A percentile compares a stretch with the other conserved stretches of the same genome.
These are phyloP conservation scores for Oryza nivara DNA, from an alignment of 176 grass and related monocot genomes.

Conservation along the genomic window DNA sequence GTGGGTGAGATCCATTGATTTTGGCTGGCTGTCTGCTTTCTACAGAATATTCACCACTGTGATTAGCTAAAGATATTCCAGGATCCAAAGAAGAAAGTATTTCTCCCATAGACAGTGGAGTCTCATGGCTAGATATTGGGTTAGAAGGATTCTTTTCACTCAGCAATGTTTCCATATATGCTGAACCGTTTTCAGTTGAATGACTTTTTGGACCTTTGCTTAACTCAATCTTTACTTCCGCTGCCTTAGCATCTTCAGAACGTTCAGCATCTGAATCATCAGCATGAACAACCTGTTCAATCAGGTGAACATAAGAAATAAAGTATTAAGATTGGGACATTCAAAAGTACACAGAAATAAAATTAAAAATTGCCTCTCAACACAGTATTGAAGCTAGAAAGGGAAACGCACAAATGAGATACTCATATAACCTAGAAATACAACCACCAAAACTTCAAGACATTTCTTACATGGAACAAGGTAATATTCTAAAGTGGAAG, in stretches of 20 bases:
- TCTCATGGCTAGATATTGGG: conserved; percentile 49
- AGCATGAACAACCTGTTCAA: conserved; percentile 73
- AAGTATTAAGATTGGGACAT: not conserved
- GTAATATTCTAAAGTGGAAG: not conserved
- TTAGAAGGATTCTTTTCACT: conserved; percentile 61
- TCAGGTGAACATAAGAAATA: conserved; percentile 28
- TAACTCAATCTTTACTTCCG: conserved; percentile 49
- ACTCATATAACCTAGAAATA: conserved; percentile 8
- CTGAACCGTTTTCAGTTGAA: conserved; percentile 53
- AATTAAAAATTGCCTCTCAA: not conserved
- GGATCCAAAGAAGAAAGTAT: conserved; percentile 95
- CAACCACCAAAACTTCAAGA: conserved; percentile 16
- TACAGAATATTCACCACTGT: conserved; percentile 62
- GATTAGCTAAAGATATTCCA: conserved; percentile 67
- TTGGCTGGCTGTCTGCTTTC: conserved; percentile 66
- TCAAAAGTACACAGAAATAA: not conserved
- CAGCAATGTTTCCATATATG: conserved; percentile 40
- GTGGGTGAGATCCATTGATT: conserved; percentile 69
- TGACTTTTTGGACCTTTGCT: conserved; percentile 53
- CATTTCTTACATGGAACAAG: conserved; percentile 9
- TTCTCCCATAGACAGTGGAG: conserved; percentile 96
- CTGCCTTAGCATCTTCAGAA: conserved; percentile 43
- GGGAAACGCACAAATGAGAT: not conserved
- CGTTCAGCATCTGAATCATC: conserved; percentile 68
- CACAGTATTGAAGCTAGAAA: not conserved